These are phyloP conservation scores for Aureobasidium sp. DNA, from an alignment of 2,329 filamentous ascomycete species.

Conservation along the genomic window DNA sequence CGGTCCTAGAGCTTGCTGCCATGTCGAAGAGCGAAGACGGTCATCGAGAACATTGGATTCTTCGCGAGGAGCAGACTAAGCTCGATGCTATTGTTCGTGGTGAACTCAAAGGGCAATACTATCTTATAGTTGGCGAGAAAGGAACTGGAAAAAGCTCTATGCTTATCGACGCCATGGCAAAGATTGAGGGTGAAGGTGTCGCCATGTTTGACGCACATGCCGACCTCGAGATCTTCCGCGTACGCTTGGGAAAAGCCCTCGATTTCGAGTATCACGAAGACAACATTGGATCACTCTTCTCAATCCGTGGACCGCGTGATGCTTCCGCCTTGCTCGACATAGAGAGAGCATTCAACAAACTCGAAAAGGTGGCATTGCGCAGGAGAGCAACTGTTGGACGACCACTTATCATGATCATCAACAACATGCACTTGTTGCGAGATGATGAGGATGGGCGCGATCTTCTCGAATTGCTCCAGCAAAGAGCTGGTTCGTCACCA, in stretches of 20 bases:
- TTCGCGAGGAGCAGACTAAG: conserved; percentile 39
- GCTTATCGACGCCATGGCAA: conserved; percentile 91
- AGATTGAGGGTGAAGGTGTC: conserved; percentile 79
- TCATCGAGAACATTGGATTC: conserved; percentile 34
- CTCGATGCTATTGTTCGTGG: conserved; percentile 82
- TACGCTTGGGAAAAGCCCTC: conserved; percentile 83
- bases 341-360: conserved; percentile 92
- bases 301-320: conserved; percentile 84
- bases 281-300: conserved; percentile 94
- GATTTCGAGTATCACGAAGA: conserved; percentile 98
- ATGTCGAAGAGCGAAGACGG: conserved; percentile 24
- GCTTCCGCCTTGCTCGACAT: conserved; percentile 90
- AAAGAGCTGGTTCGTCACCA: conserved; percentile 54
- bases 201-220: conserved; percentile 96
- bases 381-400: conserved; percentile 54
- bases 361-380: conserved; percentile 86
- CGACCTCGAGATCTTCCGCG: conserved; percentile 89
- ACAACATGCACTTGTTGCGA: conserved; percentile 83
- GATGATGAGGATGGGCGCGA: conserved; percentile 92
- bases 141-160: conserved; percentile 95
- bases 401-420: conserved; percentile 88
- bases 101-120: conserved; percentile 70
- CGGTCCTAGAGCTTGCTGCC: conserved; percentile 59
- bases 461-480: conserved; percentile 87
- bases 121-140: conserved; percentile 88